These are phyloP conservation scores for Ceratocystis eucalypticola DNA, from an alignment of 2,329 filamentous ascomycete species.

Conservation along the genomic window DNA sequence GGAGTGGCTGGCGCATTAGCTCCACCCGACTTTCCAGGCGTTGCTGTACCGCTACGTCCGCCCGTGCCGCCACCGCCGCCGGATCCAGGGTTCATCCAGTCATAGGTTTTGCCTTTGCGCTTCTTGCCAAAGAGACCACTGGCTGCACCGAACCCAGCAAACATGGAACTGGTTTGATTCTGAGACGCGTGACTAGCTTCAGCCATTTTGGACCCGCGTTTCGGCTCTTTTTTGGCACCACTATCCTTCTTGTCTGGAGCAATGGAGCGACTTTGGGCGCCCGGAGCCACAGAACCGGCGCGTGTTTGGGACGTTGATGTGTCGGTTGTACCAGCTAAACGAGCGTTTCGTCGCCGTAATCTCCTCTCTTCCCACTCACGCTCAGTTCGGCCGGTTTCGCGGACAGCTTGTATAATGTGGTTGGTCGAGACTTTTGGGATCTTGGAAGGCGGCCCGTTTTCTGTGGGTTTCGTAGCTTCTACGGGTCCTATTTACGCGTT, in stretches of 20 bases:
- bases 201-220: conserved; percentile 59
- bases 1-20: conserved; percentile 23
- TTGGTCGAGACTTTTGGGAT: conserved; percentile 38
- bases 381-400: conserved; percentile 51
- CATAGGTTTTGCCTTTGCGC: conserved; percentile 54
- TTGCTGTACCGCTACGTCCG: conserved; percentile 36
- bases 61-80: conserved; percentile 26
- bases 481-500: conserved; percentile 20
- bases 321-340: conserved; percentile 43
- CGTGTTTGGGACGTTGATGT: conserved; percentile 36
- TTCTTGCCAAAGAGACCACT: conserved; percentile 44
- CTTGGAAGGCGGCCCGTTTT: conserved; percentile 30
- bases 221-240: conserved; percentile 73
- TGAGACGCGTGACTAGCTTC: conserved; percentile 71
- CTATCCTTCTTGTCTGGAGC: conserved; percentile 56
- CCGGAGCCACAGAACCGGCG: conserved; percentile 43
- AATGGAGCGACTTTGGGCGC: conserved; percentile 44
- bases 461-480: conserved; percentile 16
- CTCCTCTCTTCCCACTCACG: conserved; percentile 60
- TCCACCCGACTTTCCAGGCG: conserved; percentile 30
- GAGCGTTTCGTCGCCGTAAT: conserved; percentile 51
- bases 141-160: conserved; percentile 50
- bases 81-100: conserved; percentile 52
- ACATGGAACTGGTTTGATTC: conserved; percentile 69
- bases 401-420: conserved; percentile 38